A percentile compares a stretch with the other conserved stretches of the same genome.
Conservation (phyloP, 1,139 yeast genomes). For the Sugiyamaella sp. region DNA sequence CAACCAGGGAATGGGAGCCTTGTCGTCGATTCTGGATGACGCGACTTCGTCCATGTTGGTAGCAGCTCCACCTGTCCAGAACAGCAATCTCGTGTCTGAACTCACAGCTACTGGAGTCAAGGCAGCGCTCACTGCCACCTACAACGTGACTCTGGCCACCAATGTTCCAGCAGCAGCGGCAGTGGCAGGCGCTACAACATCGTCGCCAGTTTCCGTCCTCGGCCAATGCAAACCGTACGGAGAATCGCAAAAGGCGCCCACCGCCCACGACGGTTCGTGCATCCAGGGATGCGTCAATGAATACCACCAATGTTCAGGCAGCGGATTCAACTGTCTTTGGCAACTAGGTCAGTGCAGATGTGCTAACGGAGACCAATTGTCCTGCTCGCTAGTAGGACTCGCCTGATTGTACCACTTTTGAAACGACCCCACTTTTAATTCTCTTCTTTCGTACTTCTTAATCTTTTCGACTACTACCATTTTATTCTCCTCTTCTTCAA, state of each 20-base stretch:
- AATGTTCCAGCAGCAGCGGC: background rate
- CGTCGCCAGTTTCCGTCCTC: background rate
- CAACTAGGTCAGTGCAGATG: slow-evolving; percentile 33
- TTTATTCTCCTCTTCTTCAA: slow-evolving; percentile 4
- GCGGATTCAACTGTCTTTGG: slow-evolving; percentile 28
- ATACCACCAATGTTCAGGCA: slow-evolving; percentile 26
- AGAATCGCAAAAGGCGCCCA: slow-evolving; percentile 24
- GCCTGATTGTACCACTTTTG: background rate
- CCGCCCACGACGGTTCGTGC: slow-evolving; percentile 31
- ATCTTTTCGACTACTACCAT: slow-evolving; percentile 14
- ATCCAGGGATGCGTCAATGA: slow-evolving; percentile 31
- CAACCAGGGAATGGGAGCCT: slow-evolving; percentile 7
- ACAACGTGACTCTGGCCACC: background rate
- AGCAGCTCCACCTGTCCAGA: slow-evolving; percentile 18
- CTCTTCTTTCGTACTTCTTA: background rate
- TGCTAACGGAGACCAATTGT: slow-evolving; percentile 32
- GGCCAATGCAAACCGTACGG: slow-evolving; percentile 26
- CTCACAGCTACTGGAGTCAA: slow-evolving; percentile 16
- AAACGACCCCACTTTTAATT: background rate
- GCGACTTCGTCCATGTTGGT: slow-evolving; percentile 15
- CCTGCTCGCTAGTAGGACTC: slow-evolving; percentile 24
- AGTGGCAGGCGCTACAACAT: background rate
- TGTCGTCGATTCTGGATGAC: background rate
- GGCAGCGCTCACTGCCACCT: slow-evolving; percentile 15
- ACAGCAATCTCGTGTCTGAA: slow-evolving; percentile 17